Conservation (phyloP, 2,329 filamentous ascomycete genomes). For the Aspergillus sp. region DNA sequence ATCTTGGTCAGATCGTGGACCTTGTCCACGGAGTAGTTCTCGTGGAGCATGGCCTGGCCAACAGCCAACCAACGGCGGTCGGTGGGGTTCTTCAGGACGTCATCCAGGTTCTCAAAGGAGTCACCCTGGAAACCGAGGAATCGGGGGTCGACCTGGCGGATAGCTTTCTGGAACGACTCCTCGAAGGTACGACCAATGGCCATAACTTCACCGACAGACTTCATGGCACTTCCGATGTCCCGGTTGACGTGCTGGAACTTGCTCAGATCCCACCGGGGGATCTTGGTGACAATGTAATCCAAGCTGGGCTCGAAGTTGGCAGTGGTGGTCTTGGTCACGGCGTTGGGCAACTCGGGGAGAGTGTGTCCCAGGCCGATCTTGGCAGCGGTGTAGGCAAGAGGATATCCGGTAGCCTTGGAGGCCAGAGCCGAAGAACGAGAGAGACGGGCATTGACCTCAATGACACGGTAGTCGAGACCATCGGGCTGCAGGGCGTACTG, state of each 20-base stretch:
- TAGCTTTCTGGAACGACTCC: constrained; percentile 98
- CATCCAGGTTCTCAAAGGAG: constrained; percentile 89
- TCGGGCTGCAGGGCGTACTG: constrained; percentile 97
- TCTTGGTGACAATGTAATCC: constrained; percentile 98
- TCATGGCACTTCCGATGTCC: constrained; percentile 97
- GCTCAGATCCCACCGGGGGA: constrained; percentile 94
- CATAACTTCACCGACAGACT: constrained; percentile 99
- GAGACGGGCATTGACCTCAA: constrained; percentile 97
- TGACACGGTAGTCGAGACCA: constrained; percentile 95
- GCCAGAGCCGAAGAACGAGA: constrained; percentile 95
- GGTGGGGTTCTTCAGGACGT: constrained; percentile 85
- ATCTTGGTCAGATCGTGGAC: constrained; percentile 96
- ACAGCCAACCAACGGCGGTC: constrained; percentile 97
- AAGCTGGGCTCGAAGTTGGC: constrained; percentile 98
- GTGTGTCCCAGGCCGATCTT: constrained; percentile 98
- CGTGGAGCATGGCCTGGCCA: constrained; percentile 95
- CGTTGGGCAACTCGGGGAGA: constrained; percentile 92
- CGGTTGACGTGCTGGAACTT: constrained; percentile 99
- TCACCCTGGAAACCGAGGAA: constrained; percentile 94
- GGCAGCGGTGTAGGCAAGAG: constrained; percentile 92
- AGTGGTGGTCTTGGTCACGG: constrained; percentile 96
- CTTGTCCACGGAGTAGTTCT: constrained; percentile 88
- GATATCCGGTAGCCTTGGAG: constrained; percentile 97
- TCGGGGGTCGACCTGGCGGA: constrained; percentile 90
- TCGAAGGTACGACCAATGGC: constrained; percentile 98